A percentile compares a stretch with the other conserved stretches of the same genome.
These are phyloP conservation scores for Dunaliella primolecta DNA, from an alignment of 139 green algal species.

Conservation along the genomic window DNA sequence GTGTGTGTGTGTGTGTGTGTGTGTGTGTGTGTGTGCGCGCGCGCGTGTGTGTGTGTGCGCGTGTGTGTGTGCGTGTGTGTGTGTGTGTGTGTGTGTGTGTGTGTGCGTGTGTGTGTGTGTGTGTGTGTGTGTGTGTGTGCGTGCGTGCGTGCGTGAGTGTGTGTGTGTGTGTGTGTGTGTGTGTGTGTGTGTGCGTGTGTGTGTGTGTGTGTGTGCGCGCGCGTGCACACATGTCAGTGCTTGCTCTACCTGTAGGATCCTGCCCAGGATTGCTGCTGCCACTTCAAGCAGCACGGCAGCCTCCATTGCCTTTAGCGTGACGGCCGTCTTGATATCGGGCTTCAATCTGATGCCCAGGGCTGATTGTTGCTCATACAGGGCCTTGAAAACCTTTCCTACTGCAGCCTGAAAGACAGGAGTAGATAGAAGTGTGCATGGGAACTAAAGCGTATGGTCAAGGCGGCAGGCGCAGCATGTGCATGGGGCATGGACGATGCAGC, in stretches of 20 bases:
- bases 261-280: not conserved
- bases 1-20: not conserved
- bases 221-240: not conserved
- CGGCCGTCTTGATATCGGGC: not conserved
- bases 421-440: not conserved
- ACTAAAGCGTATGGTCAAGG: too few species aligned
- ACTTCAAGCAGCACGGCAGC: not conserved
- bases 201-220: not conserved
- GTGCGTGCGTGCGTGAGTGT: not conserved
- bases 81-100: not conserved
- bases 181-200: not conserved
- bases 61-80: not conserved
- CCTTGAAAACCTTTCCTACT: not conserved
- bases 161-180: not conserved
- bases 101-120: not conserved
- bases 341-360: not conserved
- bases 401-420: not conserved
- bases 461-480: not conserved
- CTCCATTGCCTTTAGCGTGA: not conserved
- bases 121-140: not conserved
- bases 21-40: not conserved
- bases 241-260: not conserved
- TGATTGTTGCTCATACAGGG: not conserved
- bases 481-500: not conserved
- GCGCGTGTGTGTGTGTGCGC: not conserved